These are phyloP conservation scores for Nemania diffusa DNA, from an alignment of 2,329 filamentous ascomycete species.

Conservation along the genomic window DNA sequence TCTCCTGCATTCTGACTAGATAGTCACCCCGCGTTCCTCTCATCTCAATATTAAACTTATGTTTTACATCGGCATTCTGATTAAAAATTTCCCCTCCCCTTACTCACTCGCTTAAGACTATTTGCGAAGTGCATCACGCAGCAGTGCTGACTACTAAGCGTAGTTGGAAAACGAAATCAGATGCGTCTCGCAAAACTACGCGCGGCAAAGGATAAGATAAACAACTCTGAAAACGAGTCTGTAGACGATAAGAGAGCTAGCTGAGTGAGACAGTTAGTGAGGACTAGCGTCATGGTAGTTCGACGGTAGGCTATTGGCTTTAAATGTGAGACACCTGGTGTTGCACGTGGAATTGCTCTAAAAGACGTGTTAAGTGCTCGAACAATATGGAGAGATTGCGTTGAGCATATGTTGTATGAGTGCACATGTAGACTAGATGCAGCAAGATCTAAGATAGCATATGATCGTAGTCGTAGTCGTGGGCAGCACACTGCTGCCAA, in stretches of 20 bases:
- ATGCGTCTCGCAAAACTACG: constrained; percentile 60
- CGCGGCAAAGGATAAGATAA: constrained; percentile 25
- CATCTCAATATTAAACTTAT: neutral
- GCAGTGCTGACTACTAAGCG: constrained; percentile 51
- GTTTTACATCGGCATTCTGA: too few species aligned
- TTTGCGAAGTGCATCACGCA: neutral
- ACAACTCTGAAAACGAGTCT: constrained; percentile 24
- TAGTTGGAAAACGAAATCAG: constrained; percentile 76
- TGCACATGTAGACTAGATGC: neutral
- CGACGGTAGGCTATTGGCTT: neutral
- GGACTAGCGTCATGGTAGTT: neutral
- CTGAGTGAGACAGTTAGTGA: neutral
- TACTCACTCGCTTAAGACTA: neutral
- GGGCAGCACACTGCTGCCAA: constrained; percentile 29
- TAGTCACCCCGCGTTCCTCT: neutral
- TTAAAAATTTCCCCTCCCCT: neutral
- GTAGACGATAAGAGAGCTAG: neutral
- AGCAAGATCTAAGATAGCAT: neutral
- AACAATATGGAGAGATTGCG: neutral
- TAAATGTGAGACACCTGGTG: neutral
- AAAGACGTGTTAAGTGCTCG: neutral
- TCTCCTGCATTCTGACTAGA: too few species aligned
- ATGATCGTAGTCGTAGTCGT: constrained; percentile 7
- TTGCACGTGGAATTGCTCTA: neutral
- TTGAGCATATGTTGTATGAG: neutral